Evolutionary conservation across 345 rosid genomes (phyloP).

Genomic region (Kernera saxatilis): DNA sequence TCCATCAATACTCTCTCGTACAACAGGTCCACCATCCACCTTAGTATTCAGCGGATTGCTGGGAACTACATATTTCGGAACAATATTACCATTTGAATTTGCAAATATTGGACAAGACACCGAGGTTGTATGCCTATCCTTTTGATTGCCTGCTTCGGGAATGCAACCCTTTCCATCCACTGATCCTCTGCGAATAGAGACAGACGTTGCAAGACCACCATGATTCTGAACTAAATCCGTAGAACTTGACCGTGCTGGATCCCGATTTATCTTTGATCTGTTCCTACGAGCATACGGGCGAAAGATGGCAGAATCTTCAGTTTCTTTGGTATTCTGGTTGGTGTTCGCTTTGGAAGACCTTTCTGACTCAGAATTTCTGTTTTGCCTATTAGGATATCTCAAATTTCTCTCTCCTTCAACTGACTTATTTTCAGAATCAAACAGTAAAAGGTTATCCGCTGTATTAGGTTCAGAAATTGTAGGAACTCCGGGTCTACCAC

Average conservation of each 20-base stretch:
- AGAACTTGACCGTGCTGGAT: slow-evolving; percentile 74
- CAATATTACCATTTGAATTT: slow-evolving; percentile 54
- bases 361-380: slow-evolving; percentile 49
- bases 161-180: slow-evolving; percentile 50
- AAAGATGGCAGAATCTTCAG: slow-evolving; percentile 96
- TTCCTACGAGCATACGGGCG: slow-evolving; percentile 98
- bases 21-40: slow-evolving; percentile 42
- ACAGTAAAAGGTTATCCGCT: slow-evolving; percentile 78
- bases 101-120: slow-evolving; percentile 38
- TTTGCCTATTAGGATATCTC: slow-evolving; percentile 48
- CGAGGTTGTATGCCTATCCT: slow-evolving; percentile 49
- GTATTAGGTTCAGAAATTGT: slow-evolving; percentile 75
- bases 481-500: slow-evolving; percentile 78
- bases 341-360: slow-evolving; percentile 63
- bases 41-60: slow-evolving; percentile 41
- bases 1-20: slow-evolving; percentile 31
- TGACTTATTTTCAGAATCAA: slow-evolving; percentile 73
- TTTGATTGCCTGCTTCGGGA: slow-evolving; percentile 53
- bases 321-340: slow-evolving; percentile 66
- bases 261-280: slow-evolving; percentile 80
- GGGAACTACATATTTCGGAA: slow-evolving; percentile 39
- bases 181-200: slow-evolving; percentile 47
- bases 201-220: slow-evolving; percentile 62
- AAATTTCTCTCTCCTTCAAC: slow-evolving; percentile 50
- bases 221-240: slow-evolving; percentile 63